Conservation (phyloP, 495 filamentous ascomycete genomes). For the Bathelium albidoporum region DNA sequence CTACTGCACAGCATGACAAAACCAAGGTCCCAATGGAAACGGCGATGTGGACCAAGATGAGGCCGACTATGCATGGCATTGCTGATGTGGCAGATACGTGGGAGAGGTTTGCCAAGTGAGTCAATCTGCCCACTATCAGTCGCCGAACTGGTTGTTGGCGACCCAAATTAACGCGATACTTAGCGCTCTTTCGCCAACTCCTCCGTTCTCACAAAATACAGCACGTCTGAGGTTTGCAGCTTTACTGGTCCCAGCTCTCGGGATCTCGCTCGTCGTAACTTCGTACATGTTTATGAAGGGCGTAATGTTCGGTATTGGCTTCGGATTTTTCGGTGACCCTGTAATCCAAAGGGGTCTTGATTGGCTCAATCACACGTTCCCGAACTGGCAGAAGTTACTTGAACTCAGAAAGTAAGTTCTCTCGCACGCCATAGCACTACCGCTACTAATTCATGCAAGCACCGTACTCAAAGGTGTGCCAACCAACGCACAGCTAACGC, state of each 20-base stretch:
- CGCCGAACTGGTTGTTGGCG: too few relatives aligned
- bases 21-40: conserved; percentile 76
- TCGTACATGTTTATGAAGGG: conserved; percentile 68
- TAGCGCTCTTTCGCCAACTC: conserved; percentile 64
- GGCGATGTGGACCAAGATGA: conserved; percentile 64
- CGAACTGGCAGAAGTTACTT: conserved; percentile 65
- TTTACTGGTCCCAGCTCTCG: conserved; percentile 47
- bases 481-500: conserved; percentile 76
- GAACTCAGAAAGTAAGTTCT: conserved; percentile 52
- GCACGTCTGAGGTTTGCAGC: conserved; percentile 54
- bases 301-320: conserved; percentile 52
- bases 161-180: conserved; percentile 10
- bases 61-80: conserved; percentile 66
- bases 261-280: conserved; percentile 50
- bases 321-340: conserved; percentile 75
- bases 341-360: conserved; percentile 48
- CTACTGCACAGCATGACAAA: conserved; percentile 54
- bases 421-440: too few relatives aligned
- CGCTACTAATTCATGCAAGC: conserved; percentile 30
- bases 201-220: conserved; percentile 58
- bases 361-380: conserved; percentile 55
- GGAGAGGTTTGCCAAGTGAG: conserved; percentile 70
- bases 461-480: conserved; percentile 74
- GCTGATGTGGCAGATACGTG: conserved; percentile 67
- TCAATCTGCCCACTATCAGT: too few relatives aligned